Conservation (phyloP, 1,284 basidiomycete genomes). For the Cronartium ribicola region DNA sequence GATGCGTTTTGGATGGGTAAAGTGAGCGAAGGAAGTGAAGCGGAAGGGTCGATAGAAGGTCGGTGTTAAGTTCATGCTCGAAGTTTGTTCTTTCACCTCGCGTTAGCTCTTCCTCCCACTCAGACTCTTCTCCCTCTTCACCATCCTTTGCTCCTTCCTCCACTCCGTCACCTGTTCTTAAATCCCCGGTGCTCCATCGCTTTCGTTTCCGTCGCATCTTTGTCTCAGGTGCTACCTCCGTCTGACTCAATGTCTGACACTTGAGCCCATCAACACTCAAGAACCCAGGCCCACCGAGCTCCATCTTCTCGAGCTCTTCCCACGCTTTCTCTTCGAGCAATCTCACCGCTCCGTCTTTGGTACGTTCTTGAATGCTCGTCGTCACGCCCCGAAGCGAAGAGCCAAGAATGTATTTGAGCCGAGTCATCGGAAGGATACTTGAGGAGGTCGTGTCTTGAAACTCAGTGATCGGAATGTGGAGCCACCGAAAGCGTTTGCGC, state of each 20-base stretch:
- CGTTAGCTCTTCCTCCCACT: slow-evolving; percentile 19
- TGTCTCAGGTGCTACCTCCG: slow-evolving; percentile 21
- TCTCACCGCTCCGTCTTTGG: slow-evolving; percentile 26
- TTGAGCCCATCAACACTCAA: slow-evolving; percentile 39
- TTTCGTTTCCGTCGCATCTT: neutral
- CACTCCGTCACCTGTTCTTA: slow-evolving; percentile 16
- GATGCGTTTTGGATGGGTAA: slow-evolving; percentile 27
- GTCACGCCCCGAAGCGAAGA: slow-evolving; percentile 34
- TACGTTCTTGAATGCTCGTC: slow-evolving; percentile 27
- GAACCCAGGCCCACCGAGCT: slow-evolving; percentile 31
- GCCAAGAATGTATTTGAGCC: slow-evolving; percentile 40
- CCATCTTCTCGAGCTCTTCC: slow-evolving; percentile 42
- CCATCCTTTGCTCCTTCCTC: slow-evolving; percentile 3
- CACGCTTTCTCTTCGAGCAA: slow-evolving; percentile 40
- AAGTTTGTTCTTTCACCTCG: slow-evolving; percentile 35
- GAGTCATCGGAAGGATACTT: slow-evolving; percentile 24
- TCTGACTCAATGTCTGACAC: slow-evolving; percentile 38
- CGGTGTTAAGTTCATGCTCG: slow-evolving; percentile 41
- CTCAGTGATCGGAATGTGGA: slow-evolving; percentile 34
- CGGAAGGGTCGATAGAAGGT: slow-evolving; percentile 33
- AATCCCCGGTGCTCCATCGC: slow-evolving; percentile 15
- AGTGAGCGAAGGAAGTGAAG: slow-evolving; percentile 41
- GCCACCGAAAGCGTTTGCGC: slow-evolving; percentile 38
- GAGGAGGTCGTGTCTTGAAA: slow-evolving; percentile 7
- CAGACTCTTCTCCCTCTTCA: slow-evolving; percentile 11